These are phyloP conservation scores for Gossypium thurberi DNA, from an alignment of 345 rosid genomes.

Conservation along the genomic window DNA sequence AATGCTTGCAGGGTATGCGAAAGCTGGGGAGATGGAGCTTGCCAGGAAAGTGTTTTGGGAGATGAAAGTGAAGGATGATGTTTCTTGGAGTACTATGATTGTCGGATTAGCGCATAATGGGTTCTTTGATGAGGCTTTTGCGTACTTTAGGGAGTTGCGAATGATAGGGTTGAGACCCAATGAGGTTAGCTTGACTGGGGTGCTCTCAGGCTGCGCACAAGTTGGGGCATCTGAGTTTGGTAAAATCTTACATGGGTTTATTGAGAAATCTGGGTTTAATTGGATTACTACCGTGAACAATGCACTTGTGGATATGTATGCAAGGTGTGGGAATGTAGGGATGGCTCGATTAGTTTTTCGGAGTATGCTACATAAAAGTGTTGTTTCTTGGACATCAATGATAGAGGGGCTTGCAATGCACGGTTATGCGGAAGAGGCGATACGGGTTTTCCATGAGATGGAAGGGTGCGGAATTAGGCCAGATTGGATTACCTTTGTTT, in stretches of 20 bases:
- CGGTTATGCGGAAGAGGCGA: slow-evolving; percentile 34
- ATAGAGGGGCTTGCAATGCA: slow-evolving; percentile 38
- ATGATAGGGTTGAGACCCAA: slow-evolving; percentile 35
- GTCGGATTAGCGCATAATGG: slow-evolving; percentile 46
- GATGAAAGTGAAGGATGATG: slow-evolving; percentile 44
- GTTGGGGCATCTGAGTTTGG: slow-evolving; percentile 32
- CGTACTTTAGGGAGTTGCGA: slow-evolving; percentile 38
- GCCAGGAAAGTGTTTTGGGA: slow-evolving; percentile 35
- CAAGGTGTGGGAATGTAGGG: slow-evolving; percentile 35
- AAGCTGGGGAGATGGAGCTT: slow-evolving; percentile 40
- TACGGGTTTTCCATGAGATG: slow-evolving; percentile 31
- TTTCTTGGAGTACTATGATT: slow-evolving; percentile 64
- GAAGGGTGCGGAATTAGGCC: slow-evolving; percentile 27
- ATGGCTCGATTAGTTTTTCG: slow-evolving; percentile 29
- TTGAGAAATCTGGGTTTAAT: slow-evolving; percentile 38
- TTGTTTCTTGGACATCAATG: slow-evolving; percentile 39
- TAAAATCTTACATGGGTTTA: slow-evolving; percentile 32
- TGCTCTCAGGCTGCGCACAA: slow-evolving; percentile 38
- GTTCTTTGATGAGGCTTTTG: slow-evolving; percentile 35
- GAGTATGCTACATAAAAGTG: slow-evolving; percentile 9
- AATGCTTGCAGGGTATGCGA: slow-evolving; percentile 49
- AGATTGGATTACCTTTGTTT: slow-evolving; percentile 25
- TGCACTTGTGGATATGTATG: slow-evolving; percentile 31
- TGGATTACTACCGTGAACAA: slow-evolving; percentile 36
- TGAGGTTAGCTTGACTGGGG: slow-evolving; percentile 45